Percentiles rank a stretch among this genome's conserved stretches.
Conservation (phyloP, 192 early-diverging fungal species). For the Entophlyctis helioformis region DNA sequence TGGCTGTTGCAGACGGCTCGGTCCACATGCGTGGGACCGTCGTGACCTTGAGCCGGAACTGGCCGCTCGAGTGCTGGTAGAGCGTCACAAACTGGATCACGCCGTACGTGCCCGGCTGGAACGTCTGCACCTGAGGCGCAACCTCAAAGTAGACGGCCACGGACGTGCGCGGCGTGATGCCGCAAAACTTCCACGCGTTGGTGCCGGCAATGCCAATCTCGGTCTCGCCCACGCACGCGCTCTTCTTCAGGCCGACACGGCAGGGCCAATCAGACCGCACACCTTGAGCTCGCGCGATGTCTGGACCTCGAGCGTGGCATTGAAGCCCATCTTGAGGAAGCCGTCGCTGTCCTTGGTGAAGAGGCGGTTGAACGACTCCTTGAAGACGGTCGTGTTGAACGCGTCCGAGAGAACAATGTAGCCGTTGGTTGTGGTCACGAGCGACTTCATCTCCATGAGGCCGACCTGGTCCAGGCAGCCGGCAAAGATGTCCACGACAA, state of each 20-base stretch:
- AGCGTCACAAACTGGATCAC: constrained; percentile 92
- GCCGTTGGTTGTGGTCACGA: constrained; percentile 83
- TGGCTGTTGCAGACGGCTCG: constrained; percentile 72
- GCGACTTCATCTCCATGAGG: constrained; percentile 87
- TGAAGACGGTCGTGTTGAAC: constrained; percentile 93
- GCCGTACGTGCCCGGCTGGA: constrained; percentile 72
- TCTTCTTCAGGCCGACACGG: constrained; percentile 85
- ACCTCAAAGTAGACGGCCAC: constrained; percentile 94
- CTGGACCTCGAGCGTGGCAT: constrained; percentile 90
- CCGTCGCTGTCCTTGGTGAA: constrained; percentile 87
- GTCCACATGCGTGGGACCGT: constrained; percentile 72
- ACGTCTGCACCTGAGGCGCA: constrained; percentile 66
- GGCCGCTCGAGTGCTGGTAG: constrained; percentile 90
- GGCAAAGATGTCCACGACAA: constrained; percentile 92
- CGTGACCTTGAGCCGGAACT: constrained; percentile 83
- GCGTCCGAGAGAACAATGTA: constrained; percentile 91
- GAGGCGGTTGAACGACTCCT: constrained; percentile 90
- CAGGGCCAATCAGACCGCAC: constrained; percentile 95
- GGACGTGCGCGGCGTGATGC: constrained; percentile 74
- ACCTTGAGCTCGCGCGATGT: constrained; percentile 91
- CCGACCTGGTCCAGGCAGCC: constrained; percentile 98
- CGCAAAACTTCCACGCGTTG: constrained; percentile 90
- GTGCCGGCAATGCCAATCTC: constrained; percentile 97
- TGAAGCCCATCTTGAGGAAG: constrained; percentile 91
- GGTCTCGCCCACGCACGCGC: constrained; percentile 84